Conservation (phyloP, 306 rosid species). For the Gleditsia sinensis region DNA sequence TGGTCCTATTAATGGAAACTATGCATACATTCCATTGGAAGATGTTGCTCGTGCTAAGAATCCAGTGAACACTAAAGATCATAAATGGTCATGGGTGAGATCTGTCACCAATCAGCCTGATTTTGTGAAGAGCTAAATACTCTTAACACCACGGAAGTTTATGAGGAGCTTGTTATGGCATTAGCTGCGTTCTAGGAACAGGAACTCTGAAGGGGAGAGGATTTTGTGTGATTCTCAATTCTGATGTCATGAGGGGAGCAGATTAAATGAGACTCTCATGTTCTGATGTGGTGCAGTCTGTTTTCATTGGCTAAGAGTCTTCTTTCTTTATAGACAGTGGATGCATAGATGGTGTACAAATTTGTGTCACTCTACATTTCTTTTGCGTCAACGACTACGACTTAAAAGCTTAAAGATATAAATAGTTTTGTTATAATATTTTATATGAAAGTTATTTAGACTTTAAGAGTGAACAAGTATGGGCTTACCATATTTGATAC, state of each 20-base stretch:
- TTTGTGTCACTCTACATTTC: constrained; percentile 9
- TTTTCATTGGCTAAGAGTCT: background rate
- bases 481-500: too few species aligned
- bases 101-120: constrained; percentile 85
- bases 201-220: background rate
- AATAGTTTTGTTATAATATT: too few species aligned
- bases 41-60: constrained; percentile 73
- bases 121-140: constrained; percentile 45
- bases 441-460: too few species aligned
- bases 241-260: background rate
- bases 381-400: too few species aligned
- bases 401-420: too few species aligned
- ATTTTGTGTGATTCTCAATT: too few species aligned
- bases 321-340: background rate
- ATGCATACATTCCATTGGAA: constrained; percentile 76
- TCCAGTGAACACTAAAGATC: constrained; percentile 62
- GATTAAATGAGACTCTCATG: background rate
- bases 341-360: constrained; percentile 26
- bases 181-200: background rate
- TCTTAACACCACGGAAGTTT: background rate
- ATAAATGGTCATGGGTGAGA: constrained; percentile 95
- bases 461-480: too few species aligned
- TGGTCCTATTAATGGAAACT: constrained; percentile 49
- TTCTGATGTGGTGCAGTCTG: constrained; percentile 6
- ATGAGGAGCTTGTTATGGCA: background rate